Conservation (phyloP, 345 rosid species). For the Brassica cretica region DNA sequence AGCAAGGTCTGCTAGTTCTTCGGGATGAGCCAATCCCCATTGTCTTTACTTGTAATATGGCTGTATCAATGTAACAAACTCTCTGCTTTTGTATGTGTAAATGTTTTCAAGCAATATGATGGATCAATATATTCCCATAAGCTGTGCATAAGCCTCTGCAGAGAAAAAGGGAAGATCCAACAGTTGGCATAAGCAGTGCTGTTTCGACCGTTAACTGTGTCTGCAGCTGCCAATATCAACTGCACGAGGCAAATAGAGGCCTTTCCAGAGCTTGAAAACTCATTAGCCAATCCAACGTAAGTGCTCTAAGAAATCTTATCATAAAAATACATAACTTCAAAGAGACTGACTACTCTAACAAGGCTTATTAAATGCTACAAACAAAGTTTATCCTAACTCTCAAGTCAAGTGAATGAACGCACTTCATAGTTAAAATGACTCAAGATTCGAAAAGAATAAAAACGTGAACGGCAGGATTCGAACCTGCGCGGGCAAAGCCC, state of each 20-base stretch:
- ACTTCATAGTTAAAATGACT: too few species aligned
- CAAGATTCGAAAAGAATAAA: neutral
- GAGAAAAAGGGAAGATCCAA: neutral
- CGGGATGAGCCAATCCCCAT: slow-evolving; percentile 7
- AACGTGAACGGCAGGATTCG: slow-evolving; percentile 64
- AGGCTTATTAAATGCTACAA: too few species aligned
- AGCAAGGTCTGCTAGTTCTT: slow-evolving; percentile 50
- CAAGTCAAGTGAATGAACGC: too few species aligned
- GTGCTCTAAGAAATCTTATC: too few species aligned
- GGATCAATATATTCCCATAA: neutral
- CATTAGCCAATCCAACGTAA: slow-evolving; percentile 47
- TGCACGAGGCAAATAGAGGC: slow-evolving; percentile 81
- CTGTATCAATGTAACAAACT: slow-evolving; percentile 16
- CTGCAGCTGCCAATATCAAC: slow-evolving; percentile 77
- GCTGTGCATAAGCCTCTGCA: neutral
- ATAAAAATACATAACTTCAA: too few species aligned
- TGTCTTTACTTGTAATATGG: neutral
- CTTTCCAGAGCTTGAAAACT: slow-evolving; percentile 59
- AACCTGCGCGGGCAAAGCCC: slow-evolving; percentile 95
- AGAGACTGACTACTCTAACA: too few species aligned
- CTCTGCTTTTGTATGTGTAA: neutral
- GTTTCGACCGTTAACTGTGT: slow-evolving; percentile 50
- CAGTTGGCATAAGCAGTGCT: slow-evolving; percentile 55
- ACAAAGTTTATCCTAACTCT: too few species aligned
- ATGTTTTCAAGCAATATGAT: neutral